These are phyloP conservation scores for Calocybe gambosa DNA, from an alignment of 1,284 basidiomycete genomes.

Conservation along the genomic window DNA sequence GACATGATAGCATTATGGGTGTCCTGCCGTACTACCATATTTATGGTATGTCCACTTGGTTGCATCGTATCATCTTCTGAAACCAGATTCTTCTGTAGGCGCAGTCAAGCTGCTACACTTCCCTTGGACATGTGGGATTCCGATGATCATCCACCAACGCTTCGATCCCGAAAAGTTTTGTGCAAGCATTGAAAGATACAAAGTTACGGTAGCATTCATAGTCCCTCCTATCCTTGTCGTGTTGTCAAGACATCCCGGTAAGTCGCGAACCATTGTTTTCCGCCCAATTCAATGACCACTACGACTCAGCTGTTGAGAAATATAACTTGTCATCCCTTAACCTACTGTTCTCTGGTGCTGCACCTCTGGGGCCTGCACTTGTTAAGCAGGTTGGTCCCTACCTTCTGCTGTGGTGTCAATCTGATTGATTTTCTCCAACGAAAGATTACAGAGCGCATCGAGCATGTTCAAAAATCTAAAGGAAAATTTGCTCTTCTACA, in stretches of 20 bases:
- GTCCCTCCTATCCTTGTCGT: slow-evolving; percentile 84
- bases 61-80: neutral
- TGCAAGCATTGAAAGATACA: slow-evolving; percentile 58
- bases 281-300: neutral
- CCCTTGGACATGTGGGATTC: slow-evolving; percentile 51
- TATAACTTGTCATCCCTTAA: slow-evolving; percentile 63
- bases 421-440: neutral
- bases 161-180: slow-evolving; percentile 76
- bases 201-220: slow-evolving; percentile 55
- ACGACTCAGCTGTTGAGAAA: slow-evolving; percentile 47
- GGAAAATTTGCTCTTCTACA: slow-evolving; percentile 32
- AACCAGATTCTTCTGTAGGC: slow-evolving; percentile 25
- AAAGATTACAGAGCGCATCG: slow-evolving; percentile 30
- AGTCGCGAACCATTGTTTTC: slow-evolving; percentile 5
- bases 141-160: slow-evolving; percentile 62
- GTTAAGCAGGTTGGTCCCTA: slow-evolving; percentile 37
- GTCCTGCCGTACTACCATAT: slow-evolving; percentile 59
- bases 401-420: neutral
- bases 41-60: slow-evolving; percentile 36
- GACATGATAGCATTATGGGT: slow-evolving; percentile 46
- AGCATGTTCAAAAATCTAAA: slow-evolving; percentile 24
- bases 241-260: slow-evolving; percentile 60
- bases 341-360: slow-evolving; percentile 72
- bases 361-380: slow-evolving; percentile 68
- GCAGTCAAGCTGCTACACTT: slow-evolving; percentile 55